Base-by-base conservation (phyloP, 2,329 filamentous ascomycete genomes). In the Penicillium rolfsii region DNA sequence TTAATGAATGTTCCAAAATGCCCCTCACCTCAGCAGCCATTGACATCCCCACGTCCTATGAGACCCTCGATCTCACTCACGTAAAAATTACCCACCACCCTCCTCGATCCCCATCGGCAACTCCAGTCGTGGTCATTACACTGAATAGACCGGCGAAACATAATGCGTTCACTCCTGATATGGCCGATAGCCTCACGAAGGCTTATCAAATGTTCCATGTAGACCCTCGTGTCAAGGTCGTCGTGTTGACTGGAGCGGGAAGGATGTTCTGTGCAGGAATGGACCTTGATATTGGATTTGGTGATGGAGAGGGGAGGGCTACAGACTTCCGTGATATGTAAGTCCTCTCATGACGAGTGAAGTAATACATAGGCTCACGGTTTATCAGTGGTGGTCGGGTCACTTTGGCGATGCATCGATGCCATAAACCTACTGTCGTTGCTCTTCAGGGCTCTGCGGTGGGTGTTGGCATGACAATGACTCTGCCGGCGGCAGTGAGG, bases 101-200 rank as follows among this genome's bases (percentile, higher is more conserved):
- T 3, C 62, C 55, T 2, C 70, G 72, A 24, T 85, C 87, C 0
- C 73, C 81, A 7, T 76, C 80, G 2, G 81, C 84, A 8, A 90
- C 88, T 0, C 83, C 83, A 16, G 82, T 90, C 55, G 81, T 91
- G 53, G 73, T 90, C 63, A 74, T 91, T 36, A 84, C 84, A 2
- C 82, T 91, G 43, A 81, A 89, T 76, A 85, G 89, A 19, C 89
- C 89, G 0, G 74, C 78, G 11, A 85, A 86, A 61, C 82, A 87
- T 76, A 91, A 91, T 82, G 65, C 65, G 0, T 91, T 91, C 75
- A 91, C 87, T 3, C 78, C 82, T 22, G 79, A 76, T 14, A 91
- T 91, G 87, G 83, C 84, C 68, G 70, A 76, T 16, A 87, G 89
- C 67, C 80, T 91, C 33, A 82, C 85, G 60, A 65, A 75, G 3